phyloP scores from a whole-genome alignment of 2,329 filamentous ascomycete genomes.

The Exophiala oligosperma region DNA sequence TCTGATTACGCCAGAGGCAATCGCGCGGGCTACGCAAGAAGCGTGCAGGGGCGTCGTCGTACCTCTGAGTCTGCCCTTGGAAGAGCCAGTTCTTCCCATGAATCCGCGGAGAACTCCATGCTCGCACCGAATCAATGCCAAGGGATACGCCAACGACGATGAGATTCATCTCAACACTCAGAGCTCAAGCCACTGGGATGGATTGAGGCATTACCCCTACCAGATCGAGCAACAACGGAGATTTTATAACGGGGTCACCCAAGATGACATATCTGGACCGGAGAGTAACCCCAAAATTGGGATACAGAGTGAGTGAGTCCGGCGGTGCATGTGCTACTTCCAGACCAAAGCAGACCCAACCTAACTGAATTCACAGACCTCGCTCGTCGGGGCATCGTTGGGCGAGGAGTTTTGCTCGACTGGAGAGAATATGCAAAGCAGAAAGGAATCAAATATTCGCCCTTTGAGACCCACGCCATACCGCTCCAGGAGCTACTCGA shows the following conservation, averaged over 20 bases:
- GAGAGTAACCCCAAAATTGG: slow-evolving; percentile 17
- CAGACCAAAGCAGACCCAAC: too few relatives aligned
- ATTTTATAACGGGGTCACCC: slow-evolving; percentile 24
- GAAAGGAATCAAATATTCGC: slow-evolving; percentile 1
- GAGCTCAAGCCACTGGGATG: not conserved
- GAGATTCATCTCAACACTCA: not conserved
- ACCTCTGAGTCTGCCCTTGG: not conserved
- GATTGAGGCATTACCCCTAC: not conserved
- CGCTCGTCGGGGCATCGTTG: slow-evolving; percentile 17
- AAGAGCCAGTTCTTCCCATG: not conserved
- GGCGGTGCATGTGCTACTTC: too few relatives aligned
- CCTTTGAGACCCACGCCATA: not conserved
- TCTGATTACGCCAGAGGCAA: not conserved
- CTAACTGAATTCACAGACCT: slow-evolving; percentile 10
- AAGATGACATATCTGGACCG: slow-evolving; percentile 24
- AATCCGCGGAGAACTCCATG: not conserved
- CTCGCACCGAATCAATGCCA: not conserved
- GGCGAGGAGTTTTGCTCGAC: slow-evolving; percentile 23
- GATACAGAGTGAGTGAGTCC: slow-evolving; percentile 17
- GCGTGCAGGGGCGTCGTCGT: not conserved
- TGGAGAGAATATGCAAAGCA: slow-evolving; percentile 20
- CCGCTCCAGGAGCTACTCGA: not conserved
- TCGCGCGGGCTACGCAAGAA: not conserved
- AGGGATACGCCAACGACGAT: not conserved
- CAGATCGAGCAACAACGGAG: slow-evolving; percentile 9